Conservation (phyloP, 2,329 filamentous ascomycete species). For the Aureobasidium sp. region DNA sequence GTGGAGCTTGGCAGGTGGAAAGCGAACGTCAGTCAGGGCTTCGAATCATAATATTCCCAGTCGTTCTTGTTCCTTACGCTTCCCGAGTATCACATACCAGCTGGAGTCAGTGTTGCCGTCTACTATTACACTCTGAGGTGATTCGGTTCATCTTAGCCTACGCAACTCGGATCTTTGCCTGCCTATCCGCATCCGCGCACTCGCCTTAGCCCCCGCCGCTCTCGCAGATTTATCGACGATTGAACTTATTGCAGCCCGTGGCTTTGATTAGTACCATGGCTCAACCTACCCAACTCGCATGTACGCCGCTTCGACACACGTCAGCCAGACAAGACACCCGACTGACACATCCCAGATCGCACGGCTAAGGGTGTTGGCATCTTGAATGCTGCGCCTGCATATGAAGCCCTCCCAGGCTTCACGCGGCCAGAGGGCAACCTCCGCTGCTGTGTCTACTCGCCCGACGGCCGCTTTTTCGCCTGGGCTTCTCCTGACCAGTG, state of each 20-base stretch:
- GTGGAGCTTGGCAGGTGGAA: background rate
- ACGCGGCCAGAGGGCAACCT: constrained; percentile 78
- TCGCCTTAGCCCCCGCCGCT: background rate
- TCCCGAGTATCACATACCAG: constrained; percentile 13
- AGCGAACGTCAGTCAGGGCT: background rate
- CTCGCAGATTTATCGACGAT: constrained; percentile 1
- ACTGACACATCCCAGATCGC: constrained; percentile 51
- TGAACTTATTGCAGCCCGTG: constrained; percentile 14
- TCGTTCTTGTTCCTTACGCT: background rate
- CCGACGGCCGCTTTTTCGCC: constrained; percentile 91
- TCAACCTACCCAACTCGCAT: constrained; percentile 88
- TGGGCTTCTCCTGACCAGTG: constrained; percentile 74
- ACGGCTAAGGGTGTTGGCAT: constrained; percentile 95
- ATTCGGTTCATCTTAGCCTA: constrained; percentile 15
- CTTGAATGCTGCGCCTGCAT: constrained; percentile 83
- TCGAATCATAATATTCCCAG: background rate
- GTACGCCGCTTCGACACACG: constrained; percentile 38
- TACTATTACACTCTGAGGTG: constrained; percentile 11
- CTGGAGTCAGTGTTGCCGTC: constrained; percentile 13
- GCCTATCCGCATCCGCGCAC: background rate
- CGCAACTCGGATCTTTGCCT: constrained; percentile 15
- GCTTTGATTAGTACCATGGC: constrained; percentile 71
- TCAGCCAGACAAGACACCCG: background rate
- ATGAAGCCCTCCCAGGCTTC: constrained; percentile 78
- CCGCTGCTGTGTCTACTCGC: constrained; percentile 90